These are phyloP conservation scores for Lentinula detonsa DNA, from an alignment of 768 basidiomycete genomes.

Conservation along the genomic window DNA sequence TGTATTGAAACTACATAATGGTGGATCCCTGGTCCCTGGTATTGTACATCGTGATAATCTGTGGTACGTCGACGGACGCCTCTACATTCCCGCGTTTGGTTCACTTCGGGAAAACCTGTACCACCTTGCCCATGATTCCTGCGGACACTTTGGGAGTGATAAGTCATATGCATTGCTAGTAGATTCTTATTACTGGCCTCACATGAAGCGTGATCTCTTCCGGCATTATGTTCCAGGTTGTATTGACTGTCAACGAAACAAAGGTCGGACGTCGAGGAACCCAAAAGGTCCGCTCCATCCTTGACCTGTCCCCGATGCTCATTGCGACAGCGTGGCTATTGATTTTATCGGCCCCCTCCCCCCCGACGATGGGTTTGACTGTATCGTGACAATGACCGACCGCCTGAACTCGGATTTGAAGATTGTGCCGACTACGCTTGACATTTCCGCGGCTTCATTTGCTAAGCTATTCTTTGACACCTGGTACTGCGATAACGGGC, in stretches of 20 bases:
- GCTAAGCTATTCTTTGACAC: too few species aligned
- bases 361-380: slow-evolving; percentile 14
- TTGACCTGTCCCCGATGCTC: slow-evolving; percentile 9
- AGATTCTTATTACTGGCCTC: slow-evolving; percentile 11
- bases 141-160: slow-evolving; percentile 13
- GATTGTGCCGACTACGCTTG: too few species aligned
- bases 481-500: too few species aligned
- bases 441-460: too few species aligned
- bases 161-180: slow-evolving; percentile 10
- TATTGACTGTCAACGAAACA: slow-evolving; percentile 22
- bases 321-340: slow-evolving; percentile 10
- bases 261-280: slow-evolving; percentile 12
- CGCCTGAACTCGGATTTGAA: too few species aligned
- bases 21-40: too few species aligned
- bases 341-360: slow-evolving; percentile 22
- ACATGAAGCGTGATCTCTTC: slow-evolving; percentile 17
- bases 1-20: not conserved
- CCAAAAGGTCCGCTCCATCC: slow-evolving; percentile 14
- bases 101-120: slow-evolving; percentile 6
- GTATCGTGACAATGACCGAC: slow-evolving; percentile 14
- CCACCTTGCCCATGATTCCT: slow-evolving; percentile 10
- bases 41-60: not conserved
- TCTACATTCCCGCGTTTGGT: not conserved
- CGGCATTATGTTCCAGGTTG: slow-evolving; percentile 16
- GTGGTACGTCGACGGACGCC: slow-evolving; percentile 4